phyloP scores from a whole-genome alignment of 2,329 filamentous ascomycete species.

The Elsinoe arachidis region DNA sequence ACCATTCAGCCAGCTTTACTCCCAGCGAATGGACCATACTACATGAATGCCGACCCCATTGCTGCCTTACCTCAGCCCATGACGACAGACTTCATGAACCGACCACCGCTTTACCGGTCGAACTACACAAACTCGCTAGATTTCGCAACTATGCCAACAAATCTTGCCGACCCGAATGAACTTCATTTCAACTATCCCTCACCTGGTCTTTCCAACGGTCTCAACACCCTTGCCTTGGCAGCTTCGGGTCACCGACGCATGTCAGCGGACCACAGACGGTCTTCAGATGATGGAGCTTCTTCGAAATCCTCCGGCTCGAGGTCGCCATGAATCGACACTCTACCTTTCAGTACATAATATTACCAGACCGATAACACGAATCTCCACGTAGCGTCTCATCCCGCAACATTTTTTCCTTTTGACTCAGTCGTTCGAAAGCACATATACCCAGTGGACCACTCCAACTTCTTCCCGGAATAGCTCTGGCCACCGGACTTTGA shows the following conservation, averaged over 20 bases:
- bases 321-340: slow-evolving; percentile 2
- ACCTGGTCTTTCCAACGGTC: slow-evolving; percentile 30
- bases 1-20: slow-evolving; percentile 18
- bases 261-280: slow-evolving; percentile 25
- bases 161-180: slow-evolving; percentile 25
- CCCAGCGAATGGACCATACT: slow-evolving; percentile 25
- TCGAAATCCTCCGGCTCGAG: slow-evolving; percentile 6
- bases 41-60: slow-evolving; percentile 27
- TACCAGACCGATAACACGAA: slow-evolving; percentile 4
- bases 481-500: slow-evolving; percentile 3
- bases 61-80: slow-evolving; percentile 26
- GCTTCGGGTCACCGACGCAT: slow-evolving; percentile 28
- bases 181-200: slow-evolving; percentile 29
- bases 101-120: slow-evolving; percentile 27
- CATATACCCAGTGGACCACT: slow-evolving; percentile 14
- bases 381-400: neutral
- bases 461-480: neutral
- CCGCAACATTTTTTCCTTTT: neutral
- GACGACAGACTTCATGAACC: slow-evolving; percentile 23
- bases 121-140: slow-evolving; percentile 27
- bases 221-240: slow-evolving; percentile 31
- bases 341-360: neutral
- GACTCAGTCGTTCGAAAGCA: slow-evolving; percentile 5
- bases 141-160: slow-evolving; percentile 24
- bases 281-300: slow-evolving; percentile 20